Conservation (phyloP, 345 rosid genomes). For the Hibiscus tridactylites region DNA sequence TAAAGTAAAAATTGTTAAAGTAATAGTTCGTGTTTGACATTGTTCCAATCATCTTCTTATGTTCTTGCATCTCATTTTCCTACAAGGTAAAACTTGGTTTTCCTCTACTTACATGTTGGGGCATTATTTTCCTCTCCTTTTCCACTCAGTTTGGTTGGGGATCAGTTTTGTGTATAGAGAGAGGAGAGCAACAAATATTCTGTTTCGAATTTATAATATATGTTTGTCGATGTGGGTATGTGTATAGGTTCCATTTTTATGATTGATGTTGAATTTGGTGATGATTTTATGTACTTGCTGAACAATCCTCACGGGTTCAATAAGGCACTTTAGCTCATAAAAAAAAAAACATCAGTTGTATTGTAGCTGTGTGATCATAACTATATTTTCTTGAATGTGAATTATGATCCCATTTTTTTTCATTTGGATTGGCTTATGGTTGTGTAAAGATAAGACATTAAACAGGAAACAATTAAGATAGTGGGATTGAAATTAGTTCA, state of each 20-base stretch:
- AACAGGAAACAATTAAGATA: not conserved
- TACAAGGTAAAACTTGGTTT: too few relatives aligned
- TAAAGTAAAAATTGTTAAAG: too few relatives aligned
- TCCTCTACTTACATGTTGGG: not conserved
- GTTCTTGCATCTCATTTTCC: too few relatives aligned
- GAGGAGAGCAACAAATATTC: not conserved
- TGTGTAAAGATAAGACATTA: not conserved
- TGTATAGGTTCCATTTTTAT: conserved; percentile 37
- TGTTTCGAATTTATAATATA: not conserved
- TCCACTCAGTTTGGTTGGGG: not conserved
- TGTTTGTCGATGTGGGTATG: conserved; percentile 22
- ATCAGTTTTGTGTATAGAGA: conserved; percentile 30
- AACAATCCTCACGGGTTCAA: conserved; percentile 21
- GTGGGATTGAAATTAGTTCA: not conserved
- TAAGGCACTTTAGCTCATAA: not conserved
- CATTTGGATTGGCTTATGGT: not conserved
- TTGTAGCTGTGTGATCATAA: not conserved
- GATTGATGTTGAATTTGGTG: conserved; percentile 27
- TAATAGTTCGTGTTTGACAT: too few relatives aligned
- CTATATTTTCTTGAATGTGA: not conserved
- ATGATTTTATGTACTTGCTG: conserved; percentile 10
- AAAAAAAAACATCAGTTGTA: not conserved
- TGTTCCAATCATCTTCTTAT: too few relatives aligned
- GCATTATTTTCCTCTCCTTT: conserved; percentile 3
- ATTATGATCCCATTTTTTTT: not conserved